These are phyloP conservation scores for Bremia lactucae DNA, from an alignment of 352 stramenopile genomes.

Conservation along the genomic window DNA sequence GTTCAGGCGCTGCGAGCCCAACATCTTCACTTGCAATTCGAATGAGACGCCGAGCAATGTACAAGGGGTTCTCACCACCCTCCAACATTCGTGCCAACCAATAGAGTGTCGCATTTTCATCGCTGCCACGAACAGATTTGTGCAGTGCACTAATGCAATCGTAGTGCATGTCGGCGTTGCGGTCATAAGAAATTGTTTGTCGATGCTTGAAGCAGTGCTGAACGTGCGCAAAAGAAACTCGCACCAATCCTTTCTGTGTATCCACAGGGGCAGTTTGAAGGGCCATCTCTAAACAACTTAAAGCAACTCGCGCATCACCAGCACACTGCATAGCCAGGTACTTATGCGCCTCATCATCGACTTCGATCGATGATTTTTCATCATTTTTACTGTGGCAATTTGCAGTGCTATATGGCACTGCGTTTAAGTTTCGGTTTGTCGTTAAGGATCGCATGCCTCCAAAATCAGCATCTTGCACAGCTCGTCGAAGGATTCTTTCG, in stretches of 20 bases:
- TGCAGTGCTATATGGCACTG: conserved; percentile 1
- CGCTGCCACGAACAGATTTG: conserved; percentile 79
- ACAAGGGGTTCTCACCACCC: conserved; percentile 78
- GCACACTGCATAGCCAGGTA: conserved; percentile 66
- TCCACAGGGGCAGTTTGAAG: conserved; percentile 36
- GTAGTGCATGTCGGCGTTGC: too few relatives aligned
- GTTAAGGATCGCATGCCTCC: conserved; percentile 25
- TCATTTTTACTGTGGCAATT: conserved; percentile 1
- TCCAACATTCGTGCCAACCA: conserved; percentile 83
- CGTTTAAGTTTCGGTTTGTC: conserved; percentile 3
- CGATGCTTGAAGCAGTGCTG: too few relatives aligned
- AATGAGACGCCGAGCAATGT: conserved; percentile 68
- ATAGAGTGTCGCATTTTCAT: conserved; percentile 74
- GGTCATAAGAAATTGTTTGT: too few relatives aligned
- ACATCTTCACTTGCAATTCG: conserved; percentile 82
- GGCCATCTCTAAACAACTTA: conserved; percentile 80
- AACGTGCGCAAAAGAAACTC: too few relatives aligned
- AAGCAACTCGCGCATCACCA: conserved; percentile 65
- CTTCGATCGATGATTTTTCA: conserved; percentile 19
- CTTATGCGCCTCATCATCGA: conserved; percentile 44
- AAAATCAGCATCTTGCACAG: conserved; percentile 24
- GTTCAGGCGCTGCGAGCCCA: conserved; percentile 53
- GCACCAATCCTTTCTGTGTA: conserved; percentile 17
- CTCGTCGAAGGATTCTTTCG: conserved; percentile 50
- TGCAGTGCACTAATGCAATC: conserved; percentile 76